Evolutionary conservation across 176 grass and related monocot genomes (phyloP).

Genomic region (Oryza australiensis): DNA sequence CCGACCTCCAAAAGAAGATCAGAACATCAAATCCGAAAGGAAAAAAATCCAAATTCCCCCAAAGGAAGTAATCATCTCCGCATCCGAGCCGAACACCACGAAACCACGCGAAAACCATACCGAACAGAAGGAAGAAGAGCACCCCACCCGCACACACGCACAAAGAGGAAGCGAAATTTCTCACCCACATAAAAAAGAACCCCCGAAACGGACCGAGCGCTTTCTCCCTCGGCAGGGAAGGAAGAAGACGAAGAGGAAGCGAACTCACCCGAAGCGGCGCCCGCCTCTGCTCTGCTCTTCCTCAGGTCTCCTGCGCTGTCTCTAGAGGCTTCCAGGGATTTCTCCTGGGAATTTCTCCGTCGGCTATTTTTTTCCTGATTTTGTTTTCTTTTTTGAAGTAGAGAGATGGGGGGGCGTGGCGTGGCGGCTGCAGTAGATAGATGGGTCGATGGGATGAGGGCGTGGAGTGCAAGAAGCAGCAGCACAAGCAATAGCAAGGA

Average conservation of each 20-base stretch:
- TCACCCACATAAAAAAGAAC: background rate
- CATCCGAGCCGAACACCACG: background rate
- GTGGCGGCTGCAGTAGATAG: background rate
- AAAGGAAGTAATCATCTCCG: background rate
- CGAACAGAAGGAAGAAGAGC: background rate
- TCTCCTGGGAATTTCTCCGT: background rate
- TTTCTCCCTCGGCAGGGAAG: no score
- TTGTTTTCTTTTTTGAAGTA: background rate
- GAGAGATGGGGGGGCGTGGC: background rate
- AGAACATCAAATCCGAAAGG: background rate
- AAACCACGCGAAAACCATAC: background rate
- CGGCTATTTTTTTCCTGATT: background rate
- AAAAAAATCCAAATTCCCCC: background rate
- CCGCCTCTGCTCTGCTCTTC: background rate
- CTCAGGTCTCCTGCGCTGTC: background rate
- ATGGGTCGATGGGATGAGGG: background rate
- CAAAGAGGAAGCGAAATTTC: background rate
- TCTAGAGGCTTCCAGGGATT: slow-evolving; percentile 40
- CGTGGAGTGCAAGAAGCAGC: background rate
- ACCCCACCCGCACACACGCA: no score
- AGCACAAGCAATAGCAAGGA: background rate
- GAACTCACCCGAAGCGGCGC: background rate
- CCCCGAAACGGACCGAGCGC: background rate
- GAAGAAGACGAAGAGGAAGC: background rate
- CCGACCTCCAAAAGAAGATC: fast-evolving